Percentiles rank a stretch among this genome's conserved stretches.
These are phyloP conservation scores for Lasiosphaeris hirsuta DNA, from an alignment of 495 filamentous ascomycete genomes.

Conservation along the genomic window DNA sequence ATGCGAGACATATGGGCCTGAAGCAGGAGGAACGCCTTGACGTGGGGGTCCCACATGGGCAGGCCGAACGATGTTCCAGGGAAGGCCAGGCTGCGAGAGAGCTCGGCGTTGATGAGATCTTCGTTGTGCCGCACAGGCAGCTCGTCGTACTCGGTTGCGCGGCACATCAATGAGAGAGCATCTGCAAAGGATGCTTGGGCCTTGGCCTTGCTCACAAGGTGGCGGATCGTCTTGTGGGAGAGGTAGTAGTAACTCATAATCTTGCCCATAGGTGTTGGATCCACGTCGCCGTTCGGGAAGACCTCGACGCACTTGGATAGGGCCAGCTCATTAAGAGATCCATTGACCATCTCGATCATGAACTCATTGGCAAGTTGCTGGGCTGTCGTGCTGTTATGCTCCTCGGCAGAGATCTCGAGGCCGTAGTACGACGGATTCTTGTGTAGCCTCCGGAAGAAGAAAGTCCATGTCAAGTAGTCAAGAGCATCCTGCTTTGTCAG, in stretches of 20 bases:
- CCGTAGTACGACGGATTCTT: constrained; percentile 99
- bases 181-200: constrained; percentile 77
- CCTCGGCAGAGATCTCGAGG: constrained; percentile 87
- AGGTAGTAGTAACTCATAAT: constrained; percentile 99
- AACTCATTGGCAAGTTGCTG: constrained; percentile 84
- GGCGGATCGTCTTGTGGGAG: constrained; percentile 89
- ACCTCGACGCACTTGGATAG: constrained; percentile 78
- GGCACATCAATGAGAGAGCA: constrained; percentile 86
- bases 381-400: constrained; percentile 84
- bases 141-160: constrained; percentile 94
- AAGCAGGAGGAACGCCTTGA: constrained; percentile 91
- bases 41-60: constrained; percentile 97
- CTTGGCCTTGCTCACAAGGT: constrained; percentile 73
- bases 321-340: constrained; percentile 73
- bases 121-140: constrained; percentile 99
- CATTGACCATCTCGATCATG: constrained; percentile 87
- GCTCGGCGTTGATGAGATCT: constrained; percentile 92
- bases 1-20: constrained; percentile 94
- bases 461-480: constrained; percentile 98
- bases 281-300: constrained; percentile 83
- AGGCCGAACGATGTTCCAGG: constrained; percentile 52
- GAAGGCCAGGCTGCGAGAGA: constrained; percentile 74
- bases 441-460: constrained; percentile 95
- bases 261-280: constrained; percentile 86
- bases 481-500: constrained; percentile 92